Evolutionary conservation across 768 basidiomycete genomes (phyloP).

Genomic region (Chalciporus sphaerocephalus): DNA sequence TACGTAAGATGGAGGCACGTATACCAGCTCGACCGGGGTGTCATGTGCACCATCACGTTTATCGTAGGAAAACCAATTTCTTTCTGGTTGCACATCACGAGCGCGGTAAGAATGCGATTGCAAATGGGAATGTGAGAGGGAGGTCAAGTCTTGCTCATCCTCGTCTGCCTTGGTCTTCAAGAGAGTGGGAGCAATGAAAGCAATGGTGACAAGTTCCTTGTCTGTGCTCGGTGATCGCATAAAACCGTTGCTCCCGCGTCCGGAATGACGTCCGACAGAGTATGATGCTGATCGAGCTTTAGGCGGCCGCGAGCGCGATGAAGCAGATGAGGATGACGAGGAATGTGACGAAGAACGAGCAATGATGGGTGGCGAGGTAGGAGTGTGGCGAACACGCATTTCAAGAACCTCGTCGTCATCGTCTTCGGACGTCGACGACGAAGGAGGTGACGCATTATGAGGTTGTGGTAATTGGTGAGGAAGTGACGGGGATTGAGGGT

Average conservation of each 20-base stretch:
- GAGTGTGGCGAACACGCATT: slow-evolving; percentile 45
- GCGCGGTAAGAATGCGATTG: slow-evolving; percentile 6
- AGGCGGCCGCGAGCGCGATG: slow-evolving; percentile 26
- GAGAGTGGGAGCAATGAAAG: slow-evolving; percentile 73
- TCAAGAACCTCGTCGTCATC: slow-evolving; percentile 59
- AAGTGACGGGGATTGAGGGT: slow-evolving; percentile 5
- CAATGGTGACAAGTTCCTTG: slow-evolving; percentile 62
- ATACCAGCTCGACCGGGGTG: slow-evolving; percentile 66
- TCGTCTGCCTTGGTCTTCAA: slow-evolving; percentile 73
- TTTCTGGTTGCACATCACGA: slow-evolving; percentile 5
- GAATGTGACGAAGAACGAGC: slow-evolving; percentile 41
- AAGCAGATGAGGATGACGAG: slow-evolving; percentile 23
- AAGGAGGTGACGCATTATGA: slow-evolving; percentile 23
- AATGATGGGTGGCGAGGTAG: slow-evolving; percentile 20
- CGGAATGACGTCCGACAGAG: slow-evolving; percentile 7
- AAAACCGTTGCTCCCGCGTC: slow-evolving; percentile 44
- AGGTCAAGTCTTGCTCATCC: slow-evolving; percentile 22
- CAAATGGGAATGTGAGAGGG: slow-evolving; percentile 11
- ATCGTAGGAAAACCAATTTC: slow-evolving; percentile 13
- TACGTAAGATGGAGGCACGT: slow-evolving; percentile 51
- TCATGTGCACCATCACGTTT: slow-evolving; percentile 39
- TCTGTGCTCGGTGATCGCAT: slow-evolving; percentile 31
- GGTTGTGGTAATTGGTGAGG: slow-evolving; percentile 22
- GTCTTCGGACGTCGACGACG: slow-evolving; percentile 34
- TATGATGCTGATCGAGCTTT: slow-evolving; percentile 29